These are phyloP conservation scores for Ganoderma lingzhi DNA, from an alignment of 1,284 basidiomycete genomes.

Conservation along the genomic window DNA sequence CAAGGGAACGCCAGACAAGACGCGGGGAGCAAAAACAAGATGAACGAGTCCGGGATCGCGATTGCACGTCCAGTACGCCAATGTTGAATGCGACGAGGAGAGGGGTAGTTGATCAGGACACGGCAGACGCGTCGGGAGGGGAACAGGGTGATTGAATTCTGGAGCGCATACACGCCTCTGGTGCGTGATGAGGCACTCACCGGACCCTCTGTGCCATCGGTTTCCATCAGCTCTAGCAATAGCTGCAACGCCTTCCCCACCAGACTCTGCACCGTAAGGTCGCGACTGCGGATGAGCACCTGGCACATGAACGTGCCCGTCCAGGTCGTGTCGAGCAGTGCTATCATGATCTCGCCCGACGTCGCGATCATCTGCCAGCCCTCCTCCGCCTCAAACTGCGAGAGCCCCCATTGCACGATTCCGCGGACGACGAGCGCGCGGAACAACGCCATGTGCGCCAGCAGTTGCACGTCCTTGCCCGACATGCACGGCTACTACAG, in stretches of 20 bases:
- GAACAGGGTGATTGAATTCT: too few relatives aligned
- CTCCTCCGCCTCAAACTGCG: constrained; percentile 44
- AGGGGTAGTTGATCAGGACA: too few relatives aligned
- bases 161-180: too few relatives aligned
- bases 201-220: constrained; percentile 39
- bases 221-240: constrained; percentile 77
- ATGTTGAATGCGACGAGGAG: too few relatives aligned
- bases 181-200: constrained; percentile 31
- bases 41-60: too few relatives aligned
- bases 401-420: constrained; percentile 90
- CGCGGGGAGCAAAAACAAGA: too few relatives aligned
- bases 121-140: too few relatives aligned
- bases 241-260: constrained; percentile 90
- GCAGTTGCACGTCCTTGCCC: constrained; percentile 96
- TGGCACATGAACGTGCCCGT: constrained; percentile 87
- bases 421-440: constrained; percentile 90
- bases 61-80: too few relatives aligned
- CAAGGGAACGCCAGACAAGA: too few relatives aligned
- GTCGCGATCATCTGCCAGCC: constrained; percentile 75
- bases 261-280: constrained; percentile 91
- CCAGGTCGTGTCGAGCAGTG: constrained; percentile 93
- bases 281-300: constrained; percentile 80
- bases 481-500: constrained; percentile 94
- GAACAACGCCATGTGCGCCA: constrained; percentile 88
- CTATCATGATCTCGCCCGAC: constrained; percentile 88